Conservation (phyloP, 441 rosid genomes). For the Croton setiger region DNA sequence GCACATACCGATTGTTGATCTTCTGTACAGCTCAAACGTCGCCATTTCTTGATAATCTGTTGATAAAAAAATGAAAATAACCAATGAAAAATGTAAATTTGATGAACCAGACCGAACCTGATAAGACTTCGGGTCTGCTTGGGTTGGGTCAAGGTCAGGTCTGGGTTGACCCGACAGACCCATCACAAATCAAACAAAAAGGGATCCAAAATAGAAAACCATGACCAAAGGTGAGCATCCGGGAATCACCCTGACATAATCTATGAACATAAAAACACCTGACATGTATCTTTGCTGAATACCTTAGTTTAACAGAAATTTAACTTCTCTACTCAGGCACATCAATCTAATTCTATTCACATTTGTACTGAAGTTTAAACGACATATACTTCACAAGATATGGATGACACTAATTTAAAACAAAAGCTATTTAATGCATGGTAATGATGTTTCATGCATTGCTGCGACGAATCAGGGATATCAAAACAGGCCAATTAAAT, state of each 20-base stretch:
- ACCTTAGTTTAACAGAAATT: not conserved
- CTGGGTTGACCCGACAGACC: too few relatives aligned
- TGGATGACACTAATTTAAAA: conserved; percentile 4
- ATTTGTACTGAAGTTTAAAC: not conserved
- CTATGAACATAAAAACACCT: too few relatives aligned
- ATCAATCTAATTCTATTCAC: not conserved
- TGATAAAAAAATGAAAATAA: conserved; percentile 3
- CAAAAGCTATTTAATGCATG: not conserved
- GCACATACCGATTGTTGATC: conserved; percentile 97
- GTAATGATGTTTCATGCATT: not conserved
- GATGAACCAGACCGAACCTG: too few relatives aligned
- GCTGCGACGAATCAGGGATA: not conserved
- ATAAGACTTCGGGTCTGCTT: too few relatives aligned
- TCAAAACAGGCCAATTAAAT: not conserved
- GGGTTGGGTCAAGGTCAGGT: too few relatives aligned
- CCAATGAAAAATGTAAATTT: not conserved
- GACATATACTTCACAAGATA: not conserved
- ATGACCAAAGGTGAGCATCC: too few relatives aligned
- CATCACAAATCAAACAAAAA: too few relatives aligned
- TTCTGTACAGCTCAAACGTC: conserved; percentile 93
- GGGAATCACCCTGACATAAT: too few relatives aligned
- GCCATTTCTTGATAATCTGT: conserved; percentile 66
- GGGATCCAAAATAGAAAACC: too few relatives aligned
- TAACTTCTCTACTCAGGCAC: not conserved
- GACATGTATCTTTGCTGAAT: too few relatives aligned